Percentiles rank a stretch among this genome's conserved stretches.
Evolutionary conservation across 2,329 filamentous ascomycete species (phyloP).

Genomic region (Microdochium bolleyi): DNA sequence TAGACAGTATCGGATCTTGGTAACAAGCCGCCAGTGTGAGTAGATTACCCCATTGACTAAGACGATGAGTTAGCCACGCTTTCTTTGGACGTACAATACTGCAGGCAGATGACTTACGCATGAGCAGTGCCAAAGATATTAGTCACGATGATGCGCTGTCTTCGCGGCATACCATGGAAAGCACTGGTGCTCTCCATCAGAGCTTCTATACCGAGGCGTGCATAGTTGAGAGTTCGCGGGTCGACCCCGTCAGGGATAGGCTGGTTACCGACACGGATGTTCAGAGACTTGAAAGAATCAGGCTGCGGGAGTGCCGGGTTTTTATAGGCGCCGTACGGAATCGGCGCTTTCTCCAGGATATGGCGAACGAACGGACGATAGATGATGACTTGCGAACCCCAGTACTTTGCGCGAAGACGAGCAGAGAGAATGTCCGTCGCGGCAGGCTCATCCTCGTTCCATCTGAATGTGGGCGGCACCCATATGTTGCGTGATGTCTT

Average conservation of each 20-base stretch:
- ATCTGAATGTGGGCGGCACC: conserved; percentile 44
- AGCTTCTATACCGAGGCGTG: conserved; percentile 58
- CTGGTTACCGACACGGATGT: conserved; percentile 5
- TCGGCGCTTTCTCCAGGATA: conserved; percentile 35
- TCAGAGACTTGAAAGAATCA: conserved; percentile 5
- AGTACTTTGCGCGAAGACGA: conserved; percentile 86
- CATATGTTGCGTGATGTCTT: conserved; percentile 34
- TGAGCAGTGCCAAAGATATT: conserved; percentile 94
- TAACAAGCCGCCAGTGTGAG: conserved; percentile 81
- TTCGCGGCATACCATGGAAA: conserved; percentile 57
- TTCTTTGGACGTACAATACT: conserved; percentile 1
- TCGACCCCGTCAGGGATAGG: conserved; percentile 28
- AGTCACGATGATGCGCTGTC: conserved; percentile 71
- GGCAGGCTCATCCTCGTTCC: conserved; percentile 60
- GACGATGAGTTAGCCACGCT: conserved; percentile 11
- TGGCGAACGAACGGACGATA: conserved; percentile 66
- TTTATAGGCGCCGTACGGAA: conserved; percentile 13
- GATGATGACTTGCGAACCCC: conserved; percentile 84
- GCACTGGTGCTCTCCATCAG: conserved; percentile 80
- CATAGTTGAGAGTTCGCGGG: conserved; percentile 42
- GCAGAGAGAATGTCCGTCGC: conserved; percentile 72
- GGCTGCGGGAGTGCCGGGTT: conserved; percentile 7
- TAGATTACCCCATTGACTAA: conserved; percentile 92
- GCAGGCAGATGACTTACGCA: conserved; percentile 58
- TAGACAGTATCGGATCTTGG: conserved; percentile 53